Conservation (phyloP, 2,329 filamentous ascomycete genomes). For the Thermothelomyces thermophilus region DNA sequence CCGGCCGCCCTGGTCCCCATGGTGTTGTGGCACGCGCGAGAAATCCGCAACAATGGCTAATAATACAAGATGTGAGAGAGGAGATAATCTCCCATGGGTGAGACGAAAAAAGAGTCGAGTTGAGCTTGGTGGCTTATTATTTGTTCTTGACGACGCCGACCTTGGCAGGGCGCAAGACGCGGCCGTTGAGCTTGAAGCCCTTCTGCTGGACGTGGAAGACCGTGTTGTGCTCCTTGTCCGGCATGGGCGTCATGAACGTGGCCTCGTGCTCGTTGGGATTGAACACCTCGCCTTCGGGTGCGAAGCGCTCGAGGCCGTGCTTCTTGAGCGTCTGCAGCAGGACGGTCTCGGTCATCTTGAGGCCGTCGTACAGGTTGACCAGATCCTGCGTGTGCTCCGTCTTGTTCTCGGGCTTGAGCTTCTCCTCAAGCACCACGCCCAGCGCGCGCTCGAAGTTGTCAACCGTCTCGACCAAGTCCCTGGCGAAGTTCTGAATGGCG, state of each 20-base stretch:
- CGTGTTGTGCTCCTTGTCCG: constrained; percentile 80
- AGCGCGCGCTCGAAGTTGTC: constrained; percentile 97
- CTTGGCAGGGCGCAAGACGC: constrained; percentile 85
- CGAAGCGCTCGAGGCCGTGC: constrained; percentile 86
- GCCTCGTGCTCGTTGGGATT: constrained; percentile 96
- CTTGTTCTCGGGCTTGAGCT: constrained; percentile 50
- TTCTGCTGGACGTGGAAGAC: constrained; percentile 93
- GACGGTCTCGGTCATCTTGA: constrained; percentile 92
- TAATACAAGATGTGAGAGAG: constrained; percentile 12
- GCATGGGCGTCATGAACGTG: constrained; percentile 84
- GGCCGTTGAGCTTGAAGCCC: constrained; percentile 88
- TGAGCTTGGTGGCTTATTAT: constrained; percentile 17
- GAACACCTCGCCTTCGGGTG: constrained; percentile 80
- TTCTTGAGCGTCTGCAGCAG: constrained; percentile 84
- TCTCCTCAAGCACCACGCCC: constrained; percentile 66
- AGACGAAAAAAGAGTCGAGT: neutral
- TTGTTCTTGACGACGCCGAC: constrained; percentile 61
- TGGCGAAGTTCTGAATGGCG: constrained; percentile 90
- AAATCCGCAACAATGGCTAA: constrained; percentile 7
- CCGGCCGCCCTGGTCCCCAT: constrained; percentile 7
- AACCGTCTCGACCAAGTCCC: constrained; percentile 88
- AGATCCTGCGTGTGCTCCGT: constrained; percentile 62
- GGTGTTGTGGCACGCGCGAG: constrained; percentile 1
- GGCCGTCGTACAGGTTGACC: constrained; percentile 71
- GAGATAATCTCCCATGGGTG: neutral